phyloP scores from a whole-genome alignment of 169 alveolate genomes.

The Cryptosporidium sp. region DNA sequence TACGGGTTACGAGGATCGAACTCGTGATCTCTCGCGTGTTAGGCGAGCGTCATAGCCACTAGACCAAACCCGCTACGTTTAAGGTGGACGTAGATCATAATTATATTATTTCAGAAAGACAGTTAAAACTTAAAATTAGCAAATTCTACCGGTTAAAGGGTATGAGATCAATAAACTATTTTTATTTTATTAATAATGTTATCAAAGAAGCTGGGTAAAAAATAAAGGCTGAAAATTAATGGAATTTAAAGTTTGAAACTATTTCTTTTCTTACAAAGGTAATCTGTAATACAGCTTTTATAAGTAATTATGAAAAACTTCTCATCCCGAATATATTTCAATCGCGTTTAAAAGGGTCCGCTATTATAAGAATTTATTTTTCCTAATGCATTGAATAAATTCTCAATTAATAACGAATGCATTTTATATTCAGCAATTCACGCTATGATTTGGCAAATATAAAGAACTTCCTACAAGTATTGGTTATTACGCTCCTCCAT shows the following conservation, averaged over 20 bases:
- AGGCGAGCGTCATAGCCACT: slow-evolving; percentile 95
- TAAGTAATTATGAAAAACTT: too few relatives aligned
- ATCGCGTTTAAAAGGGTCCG: not conserved
- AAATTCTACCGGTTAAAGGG: not conserved
- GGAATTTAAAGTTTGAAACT: too few relatives aligned
- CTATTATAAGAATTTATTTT: too few relatives aligned
- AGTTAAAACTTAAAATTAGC: not conserved
- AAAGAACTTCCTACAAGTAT: too few relatives aligned
- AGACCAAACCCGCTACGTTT: slow-evolving; percentile 91
- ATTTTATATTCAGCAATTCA: not conserved
- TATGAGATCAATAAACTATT: not conserved
- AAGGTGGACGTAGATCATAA: not conserved
- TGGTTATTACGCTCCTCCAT: too few relatives aligned
- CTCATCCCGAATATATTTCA: not conserved
- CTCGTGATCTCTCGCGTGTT: slow-evolving; percentile 95
- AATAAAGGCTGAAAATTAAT: not conserved
- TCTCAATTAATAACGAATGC: not conserved
- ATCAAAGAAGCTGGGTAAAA: not conserved
- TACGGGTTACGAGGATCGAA: slow-evolving; percentile 95
- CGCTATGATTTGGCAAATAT: too few relatives aligned
- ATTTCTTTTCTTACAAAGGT: too few relatives aligned
- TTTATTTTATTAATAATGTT: not conserved
- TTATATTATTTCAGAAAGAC: not conserved
- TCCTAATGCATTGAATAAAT: too few relatives aligned
- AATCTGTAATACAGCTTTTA: too few relatives aligned